These are phyloP conservation scores for Aspergillus puulaauensis DNA, from an alignment of 2,329 filamentous ascomycete species.

Conservation along the genomic window DNA sequence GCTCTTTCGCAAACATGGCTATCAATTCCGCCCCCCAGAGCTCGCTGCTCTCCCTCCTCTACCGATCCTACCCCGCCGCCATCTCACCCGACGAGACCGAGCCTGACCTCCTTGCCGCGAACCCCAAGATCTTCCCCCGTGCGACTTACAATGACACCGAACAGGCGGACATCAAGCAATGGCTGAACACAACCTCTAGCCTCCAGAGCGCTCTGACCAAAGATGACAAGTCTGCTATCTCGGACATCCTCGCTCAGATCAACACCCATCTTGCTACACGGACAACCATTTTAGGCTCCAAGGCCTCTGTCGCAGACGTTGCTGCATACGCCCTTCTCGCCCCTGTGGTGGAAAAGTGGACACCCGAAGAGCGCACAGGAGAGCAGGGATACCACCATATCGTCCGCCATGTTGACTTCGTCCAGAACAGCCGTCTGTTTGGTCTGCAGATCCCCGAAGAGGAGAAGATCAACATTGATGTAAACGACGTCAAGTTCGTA, in stretches of 20 bases:
- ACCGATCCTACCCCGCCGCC: constrained; percentile 43
- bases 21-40: constrained; percentile 37
- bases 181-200: constrained; percentile 75
- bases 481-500: constrained; percentile 77
- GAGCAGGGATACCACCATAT: constrained; percentile 88
- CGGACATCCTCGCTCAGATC: constrained; percentile 71
- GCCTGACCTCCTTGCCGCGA: constrained; percentile 46
- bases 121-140: constrained; percentile 65
- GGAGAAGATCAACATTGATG: constrained; percentile 77
- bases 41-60: constrained; percentile 46
- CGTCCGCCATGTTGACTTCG: constrained; percentile 87
- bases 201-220: constrained; percentile 55
- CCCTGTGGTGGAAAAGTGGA: constrained; percentile 76
- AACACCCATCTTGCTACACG: constrained; percentile 86
- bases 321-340: constrained; percentile 78
- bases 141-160: constrained; percentile 75
- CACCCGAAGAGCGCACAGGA: constrained; percentile 81
- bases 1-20: constrained; percentile 26
- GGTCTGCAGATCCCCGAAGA: constrained; percentile 66
- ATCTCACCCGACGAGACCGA: constrained; percentile 43
- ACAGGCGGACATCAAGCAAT: constrained; percentile 84
- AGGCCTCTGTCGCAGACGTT: constrained; percentile 84
- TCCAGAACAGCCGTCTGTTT: constrained; percentile 79
- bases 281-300: constrained; percentile 83
- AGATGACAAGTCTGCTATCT: constrained; percentile 55